phyloP scores from a whole-genome alignment of 768 basidiomycete genomes.

The Termitomyces sp. region DNA sequence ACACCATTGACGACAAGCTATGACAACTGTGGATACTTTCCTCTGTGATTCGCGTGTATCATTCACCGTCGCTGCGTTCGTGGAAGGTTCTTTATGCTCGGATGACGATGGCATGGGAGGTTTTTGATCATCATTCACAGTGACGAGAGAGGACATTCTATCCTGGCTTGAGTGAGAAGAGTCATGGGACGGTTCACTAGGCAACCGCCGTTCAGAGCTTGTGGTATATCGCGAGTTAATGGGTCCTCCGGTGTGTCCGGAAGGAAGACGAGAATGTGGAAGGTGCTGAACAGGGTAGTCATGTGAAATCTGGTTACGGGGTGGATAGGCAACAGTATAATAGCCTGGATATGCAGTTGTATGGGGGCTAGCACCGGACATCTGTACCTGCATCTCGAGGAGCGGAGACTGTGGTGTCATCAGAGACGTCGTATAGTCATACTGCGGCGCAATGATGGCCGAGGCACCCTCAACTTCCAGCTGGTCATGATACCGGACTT shows the following conservation, averaged over 20 bases:
- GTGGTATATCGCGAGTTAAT: slow-evolving; percentile 35
- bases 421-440: slow-evolving; percentile 43
- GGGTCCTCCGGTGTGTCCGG: slow-evolving; percentile 28
- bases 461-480: slow-evolving; percentile 46
- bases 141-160: slow-evolving; percentile 24
- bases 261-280: slow-evolving; percentile 37
- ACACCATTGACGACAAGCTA: slow-evolving; percentile 84
- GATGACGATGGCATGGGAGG: slow-evolving; percentile 30
- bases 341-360: slow-evolving; percentile 39
- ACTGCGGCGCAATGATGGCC: slow-evolving; percentile 46
- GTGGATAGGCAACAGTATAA: slow-evolving; percentile 31
- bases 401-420: slow-evolving; percentile 46
- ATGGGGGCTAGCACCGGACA: slow-evolving; percentile 36
- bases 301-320: slow-evolving; percentile 45
- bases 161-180: slow-evolving; percentile 32
- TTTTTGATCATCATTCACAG: slow-evolving; percentile 27
- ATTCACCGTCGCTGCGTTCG: slow-evolving; percentile 22
- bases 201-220: slow-evolving; percentile 40
- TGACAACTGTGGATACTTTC: slow-evolving; percentile 66
- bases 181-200: slow-evolving; percentile 44
- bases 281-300: slow-evolving; percentile 38
- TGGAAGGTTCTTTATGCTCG: slow-evolving; percentile 31
- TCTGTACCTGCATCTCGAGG: slow-evolving; percentile 41
- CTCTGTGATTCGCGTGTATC: slow-evolving; percentile 42
- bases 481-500: slow-evolving; percentile 65